Evolutionary conservation across 2,329 filamentous ascomycete genomes (phyloP).

Genomic region (Aureobasidium vineae): DNA sequence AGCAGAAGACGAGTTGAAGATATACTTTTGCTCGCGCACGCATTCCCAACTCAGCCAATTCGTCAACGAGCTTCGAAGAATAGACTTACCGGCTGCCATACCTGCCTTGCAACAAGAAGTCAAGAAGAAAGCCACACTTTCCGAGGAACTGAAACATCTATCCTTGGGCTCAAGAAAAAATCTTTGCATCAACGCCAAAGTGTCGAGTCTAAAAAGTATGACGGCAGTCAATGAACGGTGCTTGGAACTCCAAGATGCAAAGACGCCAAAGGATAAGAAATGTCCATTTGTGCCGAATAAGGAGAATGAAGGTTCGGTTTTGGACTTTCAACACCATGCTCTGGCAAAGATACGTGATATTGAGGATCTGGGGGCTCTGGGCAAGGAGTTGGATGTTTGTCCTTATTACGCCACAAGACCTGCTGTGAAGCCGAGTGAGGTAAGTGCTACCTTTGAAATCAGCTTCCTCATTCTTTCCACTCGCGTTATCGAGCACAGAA

Average conservation of each 20-base stretch:
- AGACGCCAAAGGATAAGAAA: constrained; percentile 59
- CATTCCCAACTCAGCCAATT: constrained; percentile 92
- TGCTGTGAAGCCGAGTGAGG: constrained; percentile 76
- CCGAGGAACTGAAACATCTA: constrained; percentile 72
- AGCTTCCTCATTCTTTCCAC: background rate
- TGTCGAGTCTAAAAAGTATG: constrained; percentile 65
- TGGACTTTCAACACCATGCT: constrained; percentile 80
- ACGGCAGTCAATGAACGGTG: constrained; percentile 93
- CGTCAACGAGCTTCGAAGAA: constrained; percentile 74
- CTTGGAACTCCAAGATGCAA: constrained; percentile 79
- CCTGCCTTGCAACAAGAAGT: constrained; percentile 28
- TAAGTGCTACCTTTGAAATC: constrained; percentile 31
- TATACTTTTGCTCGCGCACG: constrained; percentile 89
- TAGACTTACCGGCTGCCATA: constrained; percentile 72
- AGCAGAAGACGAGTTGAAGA: constrained; percentile 68
- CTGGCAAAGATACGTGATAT: constrained; percentile 88
- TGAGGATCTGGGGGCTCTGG: constrained; percentile 79
- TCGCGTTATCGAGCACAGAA: no score
- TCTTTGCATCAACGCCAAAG: constrained; percentile 83
- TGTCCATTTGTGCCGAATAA: constrained; percentile 78
- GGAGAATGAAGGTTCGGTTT: constrained; percentile 67
- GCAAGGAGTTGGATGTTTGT: constrained; percentile 76
- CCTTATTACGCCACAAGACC: constrained; percentile 94
- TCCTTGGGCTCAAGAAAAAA: constrained; percentile 84
- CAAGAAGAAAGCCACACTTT: constrained; percentile 33